Evolutionary conservation across 805 yeast genomes (phyloP).

Genomic region (Priceomyces haplophilus): DNA sequence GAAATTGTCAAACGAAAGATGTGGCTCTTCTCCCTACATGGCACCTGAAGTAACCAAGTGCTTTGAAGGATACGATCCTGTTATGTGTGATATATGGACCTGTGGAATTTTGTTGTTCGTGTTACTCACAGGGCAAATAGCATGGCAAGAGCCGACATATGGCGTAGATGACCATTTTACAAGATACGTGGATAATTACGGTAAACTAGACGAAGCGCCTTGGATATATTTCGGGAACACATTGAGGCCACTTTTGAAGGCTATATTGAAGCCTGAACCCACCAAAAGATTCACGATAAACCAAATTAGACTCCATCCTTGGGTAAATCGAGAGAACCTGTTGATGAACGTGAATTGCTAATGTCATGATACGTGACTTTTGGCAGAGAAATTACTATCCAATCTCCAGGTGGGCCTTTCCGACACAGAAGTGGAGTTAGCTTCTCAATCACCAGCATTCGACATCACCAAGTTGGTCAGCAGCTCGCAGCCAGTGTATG

Average conservation of each 20-base stretch:
- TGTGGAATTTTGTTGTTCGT: constrained; percentile 96
- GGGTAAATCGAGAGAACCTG: constrained; percentile 52
- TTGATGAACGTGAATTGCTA: constrained; percentile 38
- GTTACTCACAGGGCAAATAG: constrained; percentile 88
- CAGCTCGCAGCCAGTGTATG: constrained; percentile 47
- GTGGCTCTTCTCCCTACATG: constrained; percentile 98
- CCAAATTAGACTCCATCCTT: constrained; percentile 70
- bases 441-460: constrained; percentile 10
- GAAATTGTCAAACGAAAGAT: constrained; percentile 71
- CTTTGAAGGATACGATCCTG: constrained; percentile 82
- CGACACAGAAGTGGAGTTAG: constrained; percentile 43
- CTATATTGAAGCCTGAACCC: constrained; percentile 67
- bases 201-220: constrained; percentile 73
- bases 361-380: constrained; percentile 50
- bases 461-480: constrained; percentile 6
- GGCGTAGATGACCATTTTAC: constrained; percentile 73
- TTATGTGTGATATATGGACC: constrained; percentile 97
- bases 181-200: constrained; percentile 42
- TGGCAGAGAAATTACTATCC: constrained; percentile 51
- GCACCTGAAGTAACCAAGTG: constrained; percentile 97
- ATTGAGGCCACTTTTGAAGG: constrained; percentile 57
- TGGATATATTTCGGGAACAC: constrained; percentile 77
- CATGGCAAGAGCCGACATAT: constrained; percentile 65
- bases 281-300: constrained; percentile 63
- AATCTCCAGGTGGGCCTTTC: constrained; percentile 51